Conservation (phyloP, 73 alveolate species). For the Halteria grandinella region DNA sequence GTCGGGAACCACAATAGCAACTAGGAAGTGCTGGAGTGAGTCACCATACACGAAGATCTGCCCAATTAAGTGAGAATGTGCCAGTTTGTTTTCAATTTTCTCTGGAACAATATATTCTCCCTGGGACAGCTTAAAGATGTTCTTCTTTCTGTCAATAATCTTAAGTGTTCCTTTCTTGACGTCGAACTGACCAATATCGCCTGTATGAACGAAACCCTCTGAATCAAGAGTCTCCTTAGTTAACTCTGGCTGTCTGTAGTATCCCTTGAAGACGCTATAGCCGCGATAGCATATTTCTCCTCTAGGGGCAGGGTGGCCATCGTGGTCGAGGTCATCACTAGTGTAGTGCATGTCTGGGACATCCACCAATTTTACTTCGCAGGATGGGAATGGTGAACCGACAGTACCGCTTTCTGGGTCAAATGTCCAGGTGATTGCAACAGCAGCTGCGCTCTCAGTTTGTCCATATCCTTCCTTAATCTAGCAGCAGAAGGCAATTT, state of each 20-base stretch:
- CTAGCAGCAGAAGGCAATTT: conserved; percentile 77
- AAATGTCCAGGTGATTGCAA: conserved; percentile 56
- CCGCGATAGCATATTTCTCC: conserved; percentile 98
- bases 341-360: conserved; percentile 86
- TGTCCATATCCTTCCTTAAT: conserved; percentile 93
- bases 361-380: conserved; percentile 84
- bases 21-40: conserved; percentile 81
- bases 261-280: conserved; percentile 85
- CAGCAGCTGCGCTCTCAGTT: conserved; percentile 93
- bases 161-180: conserved; percentile 71
- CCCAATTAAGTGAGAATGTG: conserved; percentile 78
- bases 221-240: conserved; percentile 87
- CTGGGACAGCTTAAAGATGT: conserved; percentile 87
- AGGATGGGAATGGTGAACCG: conserved; percentile 79
- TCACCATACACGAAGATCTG: conserved; percentile 96
- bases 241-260: conserved; percentile 88
- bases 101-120: conserved; percentile 98
- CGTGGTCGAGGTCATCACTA: conserved; percentile 76
- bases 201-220: conserved; percentile 96
- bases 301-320: conserved; percentile 81
- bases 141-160: conserved; percentile 92
- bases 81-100: conserved; percentile 85
- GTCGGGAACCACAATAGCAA: conserved; percentile 91
- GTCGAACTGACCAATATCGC: conserved; percentile 88
- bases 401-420: conserved; percentile 84